phyloP scores from a whole-genome alignment of 768 basidiomycete species.

The Trametes meyenii region DNA sequence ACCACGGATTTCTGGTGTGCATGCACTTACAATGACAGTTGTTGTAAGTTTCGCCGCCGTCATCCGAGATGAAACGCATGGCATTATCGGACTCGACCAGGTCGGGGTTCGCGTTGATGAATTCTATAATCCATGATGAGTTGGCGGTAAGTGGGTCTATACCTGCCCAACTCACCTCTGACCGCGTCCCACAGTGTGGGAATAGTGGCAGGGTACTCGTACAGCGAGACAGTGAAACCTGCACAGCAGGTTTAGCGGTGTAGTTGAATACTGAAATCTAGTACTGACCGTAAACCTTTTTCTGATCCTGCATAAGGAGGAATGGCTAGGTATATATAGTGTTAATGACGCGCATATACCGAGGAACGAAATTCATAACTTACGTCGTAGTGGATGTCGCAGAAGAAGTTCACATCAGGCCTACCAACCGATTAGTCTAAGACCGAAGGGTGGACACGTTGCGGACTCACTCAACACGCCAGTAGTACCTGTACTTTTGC shows the following conservation, averaged over 20 bases:
- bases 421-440: conserved; percentile 27
- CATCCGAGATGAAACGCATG: conserved; percentile 58
- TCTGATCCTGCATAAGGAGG: conserved; percentile 57
- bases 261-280: neutral
- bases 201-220: conserved; percentile 76
- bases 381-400: conserved; percentile 54
- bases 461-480: conserved; percentile 53
- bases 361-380: neutral
- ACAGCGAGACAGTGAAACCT: conserved; percentile 76
- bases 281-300: conserved; percentile 53
- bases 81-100: conserved; percentile 53
- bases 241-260: neutral
- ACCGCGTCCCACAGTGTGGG: conserved; percentile 73
- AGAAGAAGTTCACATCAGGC: conserved; percentile 60
- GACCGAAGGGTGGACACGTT: too few species aligned
- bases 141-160: neutral
- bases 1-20: neutral
- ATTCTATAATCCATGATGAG: conserved; percentile 40
- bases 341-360: neutral
- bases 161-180: conserved; percentile 48
- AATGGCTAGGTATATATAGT: conserved; percentile 43
- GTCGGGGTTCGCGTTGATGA: conserved; percentile 51
- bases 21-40: conserved; percentile 52
- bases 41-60: conserved; percentile 59
- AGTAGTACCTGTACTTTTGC: conserved; percentile 45